These are phyloP conservation scores for Boletus barrowsii DNA, from an alignment of 768 basidiomycete genomes.

Conservation along the genomic window DNA sequence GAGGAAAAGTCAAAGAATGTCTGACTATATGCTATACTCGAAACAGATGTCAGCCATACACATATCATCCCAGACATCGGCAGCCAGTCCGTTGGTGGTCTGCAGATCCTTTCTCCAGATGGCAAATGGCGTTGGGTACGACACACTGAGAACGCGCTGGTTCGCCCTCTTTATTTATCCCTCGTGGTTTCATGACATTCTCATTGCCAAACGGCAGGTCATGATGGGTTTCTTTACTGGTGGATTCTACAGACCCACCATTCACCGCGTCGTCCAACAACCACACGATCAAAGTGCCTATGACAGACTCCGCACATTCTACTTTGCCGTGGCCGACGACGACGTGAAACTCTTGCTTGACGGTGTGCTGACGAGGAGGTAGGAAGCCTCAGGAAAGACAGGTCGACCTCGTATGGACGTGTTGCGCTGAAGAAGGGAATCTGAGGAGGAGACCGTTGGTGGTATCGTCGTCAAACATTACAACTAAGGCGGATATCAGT, in stretches of 20 bases:
- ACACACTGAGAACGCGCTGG: constrained; percentile 55
- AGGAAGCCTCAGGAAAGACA: constrained; percentile 45
- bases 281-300: constrained; percentile 47
- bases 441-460: constrained; percentile 53
- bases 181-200: neutral
- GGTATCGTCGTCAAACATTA: constrained; percentile 58
- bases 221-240: constrained; percentile 57
- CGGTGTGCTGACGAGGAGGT: constrained; percentile 21
- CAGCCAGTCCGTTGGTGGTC: constrained; percentile 56
- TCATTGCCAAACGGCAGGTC: constrained; percentile 34
- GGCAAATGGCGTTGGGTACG: constrained; percentile 59
- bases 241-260: constrained; percentile 54
- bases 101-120: constrained; percentile 53
- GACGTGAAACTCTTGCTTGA: constrained; percentile 36
- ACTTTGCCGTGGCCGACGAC: constrained; percentile 54
- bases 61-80: constrained; percentile 48
- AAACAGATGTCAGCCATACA: too few species aligned
- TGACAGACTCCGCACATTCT: constrained; percentile 53
- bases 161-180: constrained; percentile 19
- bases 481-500: constrained; percentile 30
- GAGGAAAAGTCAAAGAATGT: constrained; percentile 50
- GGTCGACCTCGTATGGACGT: constrained; percentile 51
- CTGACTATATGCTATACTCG: constrained; percentile 38
- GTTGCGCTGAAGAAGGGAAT: constrained; percentile 37
- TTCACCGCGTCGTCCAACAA: constrained; percentile 60